A percentile compares a stretch with the other conserved stretches of the same genome.
These are phyloP conservation scores for Sparassis latifolia DNA, from an alignment of 1,284 basidiomycete species.

Conservation along the genomic window DNA sequence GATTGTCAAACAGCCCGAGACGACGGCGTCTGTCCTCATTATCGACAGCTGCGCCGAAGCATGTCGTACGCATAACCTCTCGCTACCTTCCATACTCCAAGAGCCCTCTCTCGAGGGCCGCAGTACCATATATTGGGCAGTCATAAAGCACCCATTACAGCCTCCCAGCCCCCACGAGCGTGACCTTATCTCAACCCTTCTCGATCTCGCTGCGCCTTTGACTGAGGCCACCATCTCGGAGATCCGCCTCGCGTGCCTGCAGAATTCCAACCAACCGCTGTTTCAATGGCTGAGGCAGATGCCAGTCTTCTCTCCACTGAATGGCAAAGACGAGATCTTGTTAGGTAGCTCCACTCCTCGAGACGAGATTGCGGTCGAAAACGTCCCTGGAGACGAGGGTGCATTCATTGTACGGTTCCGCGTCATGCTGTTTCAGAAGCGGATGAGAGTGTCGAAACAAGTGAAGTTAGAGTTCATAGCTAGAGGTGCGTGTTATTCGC, in stretches of 20 bases:
- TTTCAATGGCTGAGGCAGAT: slow-evolving; percentile 54
- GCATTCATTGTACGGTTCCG: slow-evolving; percentile 48
- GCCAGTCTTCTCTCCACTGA: slow-evolving; percentile 41
- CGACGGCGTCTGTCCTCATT: slow-evolving; percentile 21
- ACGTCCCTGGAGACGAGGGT: slow-evolving; percentile 37
- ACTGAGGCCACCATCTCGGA: slow-evolving; percentile 43
- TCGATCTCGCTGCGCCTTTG: slow-evolving; percentile 51
- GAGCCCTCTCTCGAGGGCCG: slow-evolving; percentile 55
- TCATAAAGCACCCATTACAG: slow-evolving; percentile 32
- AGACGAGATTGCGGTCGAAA: slow-evolving; percentile 48
- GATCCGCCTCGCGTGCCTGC: slow-evolving; percentile 56
- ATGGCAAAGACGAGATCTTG: slow-evolving; percentile 51
- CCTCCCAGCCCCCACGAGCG: slow-evolving; percentile 18
- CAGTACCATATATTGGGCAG: slow-evolving; percentile 64
- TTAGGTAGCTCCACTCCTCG: slow-evolving; percentile 42
- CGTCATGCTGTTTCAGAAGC: slow-evolving; percentile 58
- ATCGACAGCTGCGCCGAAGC: slow-evolving; percentile 41
- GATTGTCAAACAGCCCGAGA: slow-evolving; percentile 23
- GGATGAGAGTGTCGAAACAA: slow-evolving; percentile 56
- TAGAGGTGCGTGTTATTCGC: slow-evolving; percentile 38
- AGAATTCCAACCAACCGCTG: slow-evolving; percentile 52
- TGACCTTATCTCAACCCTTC: slow-evolving; percentile 44
- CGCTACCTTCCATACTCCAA: slow-evolving; percentile 45
- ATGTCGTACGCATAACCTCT: slow-evolving; percentile 33
- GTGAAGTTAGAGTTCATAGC: slow-evolving; percentile 62